phyloP scores from a whole-genome alignment of 805 yeast genomes.

The Candida koratica region DNA sequence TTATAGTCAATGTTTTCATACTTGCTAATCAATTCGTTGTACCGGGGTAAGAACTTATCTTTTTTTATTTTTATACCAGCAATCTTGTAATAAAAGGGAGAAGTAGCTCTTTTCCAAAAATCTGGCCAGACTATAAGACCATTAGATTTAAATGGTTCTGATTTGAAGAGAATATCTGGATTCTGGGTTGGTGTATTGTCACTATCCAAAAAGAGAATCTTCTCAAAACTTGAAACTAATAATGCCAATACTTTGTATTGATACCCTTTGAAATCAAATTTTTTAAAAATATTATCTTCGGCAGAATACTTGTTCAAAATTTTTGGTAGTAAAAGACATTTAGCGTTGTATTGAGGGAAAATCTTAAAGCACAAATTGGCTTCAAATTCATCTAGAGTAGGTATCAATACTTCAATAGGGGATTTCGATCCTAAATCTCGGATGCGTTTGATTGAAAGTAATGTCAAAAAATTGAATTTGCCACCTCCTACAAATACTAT shows the following conservation, averaged over 20 bases:
- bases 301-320: slow-evolving; percentile 19
- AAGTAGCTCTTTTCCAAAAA: slow-evolving; percentile 80
- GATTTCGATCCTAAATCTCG: slow-evolving; percentile 62
- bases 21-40: slow-evolving; percentile 23
- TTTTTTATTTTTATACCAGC: slow-evolving; percentile 47
- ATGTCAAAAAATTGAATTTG: slow-evolving; percentile 65
- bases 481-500: slow-evolving; percentile 81
- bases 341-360: slow-evolving; percentile 37
- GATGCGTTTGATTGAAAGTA: slow-evolving; percentile 60
- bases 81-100: slow-evolving; percentile 67
- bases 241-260: slow-evolving; percentile 43
- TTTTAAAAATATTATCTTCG: slow-evolving; percentile 19
- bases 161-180: slow-evolving; percentile 56
- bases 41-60: slow-evolving; percentile 27
- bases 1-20: slow-evolving; percentile 13
- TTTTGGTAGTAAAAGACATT: slow-evolving; percentile 36
- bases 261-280: slow-evolving; percentile 41
- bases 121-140: slow-evolving; percentile 81
- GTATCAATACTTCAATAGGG: slow-evolving; percentile 82
- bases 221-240: slow-evolving; percentile 53
- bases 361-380: slow-evolving; percentile 47
- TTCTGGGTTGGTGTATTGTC: slow-evolving; percentile 69
- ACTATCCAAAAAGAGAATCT: slow-evolving; percentile 68
- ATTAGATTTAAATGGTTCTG: slow-evolving; percentile 49
- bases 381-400: slow-evolving; percentile 66